Percentiles rank a stretch among this genome's conserved stretches.
phyloP scores from a whole-genome alignment of 2,329 filamentous ascomycete species.

The Sphaerulina populicola region DNA sequence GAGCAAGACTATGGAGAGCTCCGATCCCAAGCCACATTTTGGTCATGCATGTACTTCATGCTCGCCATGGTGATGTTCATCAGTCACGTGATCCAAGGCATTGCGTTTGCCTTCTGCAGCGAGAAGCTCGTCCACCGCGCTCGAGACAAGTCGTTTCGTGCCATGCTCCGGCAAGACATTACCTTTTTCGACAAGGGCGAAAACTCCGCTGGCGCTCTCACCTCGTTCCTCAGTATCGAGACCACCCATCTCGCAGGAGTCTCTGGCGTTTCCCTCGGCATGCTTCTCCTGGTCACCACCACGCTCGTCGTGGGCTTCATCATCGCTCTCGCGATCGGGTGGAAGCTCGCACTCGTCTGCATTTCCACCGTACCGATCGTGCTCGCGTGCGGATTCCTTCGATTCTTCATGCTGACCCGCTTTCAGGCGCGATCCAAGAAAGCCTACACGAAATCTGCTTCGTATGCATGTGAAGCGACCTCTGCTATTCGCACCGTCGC shows the following conservation, averaged over 20 bases:
- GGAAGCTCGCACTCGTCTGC: constrained; percentile 81
- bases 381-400: constrained; percentile 72
- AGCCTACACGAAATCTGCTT: constrained; percentile 71
- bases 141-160: constrained; percentile 71
- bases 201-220: constrained; percentile 81
- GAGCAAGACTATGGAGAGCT: constrained; percentile 48
- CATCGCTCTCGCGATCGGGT: constrained; percentile 66
- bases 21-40: constrained; percentile 68
- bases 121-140: constrained; percentile 77
- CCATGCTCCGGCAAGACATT: constrained; percentile 87
- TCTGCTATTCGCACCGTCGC: constrained; percentile 91
- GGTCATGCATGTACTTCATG: constrained; percentile 83
- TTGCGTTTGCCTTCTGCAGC: constrained; percentile 76
- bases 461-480: constrained; percentile 86
- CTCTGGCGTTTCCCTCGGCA: constrained; percentile 78
- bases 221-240: constrained; percentile 79
- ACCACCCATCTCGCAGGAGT: constrained; percentile 83
- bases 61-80: constrained; percentile 66
- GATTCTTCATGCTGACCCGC: constrained; percentile 73
- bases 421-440: constrained; percentile 72
- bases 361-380: constrained; percentile 69
- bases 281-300: constrained; percentile 68
- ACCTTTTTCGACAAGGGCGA: constrained; percentile 83
- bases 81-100: constrained; percentile 58
- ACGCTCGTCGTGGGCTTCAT: constrained; percentile 68